Evolutionary conservation across 305 asterid genomes (phyloP).

Genomic region (Solanum hybrid): DNA sequence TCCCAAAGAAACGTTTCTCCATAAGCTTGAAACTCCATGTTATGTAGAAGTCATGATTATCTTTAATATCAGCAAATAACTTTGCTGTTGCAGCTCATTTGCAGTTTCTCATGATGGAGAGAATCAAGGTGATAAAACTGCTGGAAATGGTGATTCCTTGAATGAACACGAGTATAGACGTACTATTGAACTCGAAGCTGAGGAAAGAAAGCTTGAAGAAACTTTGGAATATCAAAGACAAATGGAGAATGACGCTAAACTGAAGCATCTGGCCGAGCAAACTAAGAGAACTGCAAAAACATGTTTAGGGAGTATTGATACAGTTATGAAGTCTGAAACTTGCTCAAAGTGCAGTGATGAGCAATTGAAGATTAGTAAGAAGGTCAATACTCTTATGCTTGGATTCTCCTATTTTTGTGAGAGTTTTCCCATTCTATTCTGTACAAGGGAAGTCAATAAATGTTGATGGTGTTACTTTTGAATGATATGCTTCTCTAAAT

Average conservation of each 20-base stretch:
- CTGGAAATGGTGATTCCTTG: constrained; percentile 34
- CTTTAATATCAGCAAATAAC: neutral
- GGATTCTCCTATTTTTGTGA: neutral
- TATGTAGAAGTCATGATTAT: neutral
- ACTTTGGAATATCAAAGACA: constrained; percentile 90
- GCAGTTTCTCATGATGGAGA: constrained; percentile 33
- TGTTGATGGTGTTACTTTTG: neutral
- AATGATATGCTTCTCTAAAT: neutral
- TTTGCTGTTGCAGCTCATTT: constrained; percentile 48
- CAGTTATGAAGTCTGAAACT: constrained; percentile 21
- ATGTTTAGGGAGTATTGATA: constrained; percentile 25
- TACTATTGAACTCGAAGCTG: constrained; percentile 82
- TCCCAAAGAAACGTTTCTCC: neutral
- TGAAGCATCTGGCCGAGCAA: constrained; percentile 78
- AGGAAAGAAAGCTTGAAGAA: constrained; percentile 97
- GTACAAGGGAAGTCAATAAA: neutral
- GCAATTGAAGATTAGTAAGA: constrained; percentile 18
- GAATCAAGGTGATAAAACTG: constrained; percentile 20
- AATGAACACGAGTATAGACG: constrained; percentile 48
- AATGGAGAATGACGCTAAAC: constrained; percentile 89
- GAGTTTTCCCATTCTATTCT: neutral
- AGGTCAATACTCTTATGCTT: constrained; percentile 24
- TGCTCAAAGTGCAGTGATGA: constrained; percentile 19
- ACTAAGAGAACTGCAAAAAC: constrained; percentile 26
- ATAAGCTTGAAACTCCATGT: neutral